Evolutionary conservation across 306 rosid species (phyloP).

Genomic region (Purshia tridentata): DNA sequence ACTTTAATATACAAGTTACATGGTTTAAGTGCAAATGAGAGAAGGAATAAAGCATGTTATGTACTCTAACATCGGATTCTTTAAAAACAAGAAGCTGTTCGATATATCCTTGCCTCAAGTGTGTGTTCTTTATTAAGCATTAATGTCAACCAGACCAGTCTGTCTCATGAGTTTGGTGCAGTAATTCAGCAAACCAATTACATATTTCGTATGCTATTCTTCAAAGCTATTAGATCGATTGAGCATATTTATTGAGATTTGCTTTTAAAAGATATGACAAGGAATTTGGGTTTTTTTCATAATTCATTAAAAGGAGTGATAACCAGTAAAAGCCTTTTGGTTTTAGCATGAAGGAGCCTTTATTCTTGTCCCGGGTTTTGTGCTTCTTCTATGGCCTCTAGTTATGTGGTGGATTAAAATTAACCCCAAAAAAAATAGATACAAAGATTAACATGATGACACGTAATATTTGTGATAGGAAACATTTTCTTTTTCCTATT

Average conservation of each 20-base stretch:
- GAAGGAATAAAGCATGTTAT: slow-evolving; percentile 18
- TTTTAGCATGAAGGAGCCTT: neutral
- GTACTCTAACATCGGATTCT: slow-evolving; percentile 16
- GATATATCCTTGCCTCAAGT: neutral
- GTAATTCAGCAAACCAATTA: neutral
- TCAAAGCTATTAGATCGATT: neutral
- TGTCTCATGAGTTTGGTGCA: neutral
- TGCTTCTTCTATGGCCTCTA: neutral
- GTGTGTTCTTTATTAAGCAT: neutral
- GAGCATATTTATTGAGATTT: neutral
- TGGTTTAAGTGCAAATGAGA: slow-evolving; percentile 13
- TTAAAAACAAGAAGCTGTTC: neutral
- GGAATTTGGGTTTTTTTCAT: neutral
- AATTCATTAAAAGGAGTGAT: neutral
- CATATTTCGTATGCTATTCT: neutral
- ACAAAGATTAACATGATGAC: neutral
- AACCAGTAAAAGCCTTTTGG: neutral
- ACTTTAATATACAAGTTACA: slow-evolving; percentile 10
- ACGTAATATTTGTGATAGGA: too few species aligned
- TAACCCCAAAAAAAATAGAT: too few species aligned
- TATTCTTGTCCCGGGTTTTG: neutral
- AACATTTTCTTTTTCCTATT: too few species aligned
- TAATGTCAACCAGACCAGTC: slow-evolving; percentile 8
- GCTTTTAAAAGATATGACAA: neutral
- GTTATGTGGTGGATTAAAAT: neutral